Conservation (phyloP, 176 grass and related monocot species). For the Oryza brachyantha region DNA sequence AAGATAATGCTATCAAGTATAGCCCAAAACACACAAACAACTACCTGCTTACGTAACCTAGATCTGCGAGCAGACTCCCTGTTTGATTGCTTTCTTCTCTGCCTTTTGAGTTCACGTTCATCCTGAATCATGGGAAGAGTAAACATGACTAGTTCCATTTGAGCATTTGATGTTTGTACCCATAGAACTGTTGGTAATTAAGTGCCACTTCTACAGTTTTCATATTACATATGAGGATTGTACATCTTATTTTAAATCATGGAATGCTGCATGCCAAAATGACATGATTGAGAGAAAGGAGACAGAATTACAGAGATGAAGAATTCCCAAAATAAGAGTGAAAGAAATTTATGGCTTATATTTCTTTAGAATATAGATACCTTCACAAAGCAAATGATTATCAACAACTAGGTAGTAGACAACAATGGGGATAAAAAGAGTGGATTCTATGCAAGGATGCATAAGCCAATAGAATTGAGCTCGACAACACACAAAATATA, state of each 20-base stretch:
- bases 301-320: not conserved
- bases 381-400: too few relatives aligned
- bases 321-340: not conserved
- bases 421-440: not conserved
- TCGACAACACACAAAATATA: too few relatives aligned
- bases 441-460: not conserved
- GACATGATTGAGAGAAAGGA: not conserved
- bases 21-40: constrained; percentile 8
- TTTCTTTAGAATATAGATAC: too few relatives aligned
- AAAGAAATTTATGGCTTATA: not conserved
- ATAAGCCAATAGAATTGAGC: not conserved
- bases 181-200: not conserved
- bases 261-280: not conserved
- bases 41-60: constrained; percentile 95
- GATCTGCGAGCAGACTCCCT: constrained; percentile 98
- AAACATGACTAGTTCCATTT: constrained; percentile 19
- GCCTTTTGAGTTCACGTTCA: constrained; percentile 91
- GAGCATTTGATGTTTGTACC: constrained; percentile 19
- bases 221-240: not conserved
- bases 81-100: constrained; percentile 98
- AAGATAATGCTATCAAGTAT: not conserved
- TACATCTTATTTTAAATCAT: not conserved
- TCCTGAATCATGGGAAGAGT: constrained; percentile 55
- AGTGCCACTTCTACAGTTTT: constrained; percentile 5
- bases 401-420: not conserved